Evolutionary conservation across 345 rosid genomes (phyloP), one percentile per base, ranked within the genome.

Genomic region (Clarkia xantiana): DNA sequence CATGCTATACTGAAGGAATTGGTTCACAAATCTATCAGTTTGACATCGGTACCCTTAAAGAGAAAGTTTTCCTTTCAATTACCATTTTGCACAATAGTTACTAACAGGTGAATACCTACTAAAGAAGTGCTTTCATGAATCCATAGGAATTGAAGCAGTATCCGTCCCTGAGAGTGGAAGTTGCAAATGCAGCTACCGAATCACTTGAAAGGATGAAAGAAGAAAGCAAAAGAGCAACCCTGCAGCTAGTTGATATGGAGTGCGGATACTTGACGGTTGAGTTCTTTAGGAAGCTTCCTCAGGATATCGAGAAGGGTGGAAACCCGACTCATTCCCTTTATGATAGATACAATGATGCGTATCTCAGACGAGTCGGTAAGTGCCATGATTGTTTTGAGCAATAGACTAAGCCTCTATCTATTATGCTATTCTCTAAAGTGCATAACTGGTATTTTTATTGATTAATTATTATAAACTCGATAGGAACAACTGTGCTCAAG

Each of bases 221-320:
- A 14, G 94, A 90, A 51, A 90, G 97, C 79, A 90, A 66, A 71
- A 77, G 57, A 74, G 94, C 91, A 55, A 82, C 91, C 41, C 62
- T 86, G 51, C 88, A 74, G 72, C 78, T 86, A 29, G 95, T 90
- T 7, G 97, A 86, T 62, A 86, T 90, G 97, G 97, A 90, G 57
- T 83, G 78, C 40, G 59, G 86, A 66, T 90, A 90, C 78, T 60
- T 86, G 64, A 90, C 97, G 0, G 95, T 90, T 10, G 97, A 86
- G 48, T 90, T 86, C 70, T 90, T 90, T 72, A 72, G 94, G 55
- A 90, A 86, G 70, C 97, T 90, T 69, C 97, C 95, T 51, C 95
- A 86, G 61, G 95, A 90, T 66, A 60, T 72, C 40, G 97, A 90
- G 67, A 90, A 90, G 75, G 95, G 97, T 10, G 97, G 97, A 63